These are phyloP conservation scores for Candida adriatica DNA, from an alignment of 805 yeast genomes.

Conservation along the genomic window DNA sequence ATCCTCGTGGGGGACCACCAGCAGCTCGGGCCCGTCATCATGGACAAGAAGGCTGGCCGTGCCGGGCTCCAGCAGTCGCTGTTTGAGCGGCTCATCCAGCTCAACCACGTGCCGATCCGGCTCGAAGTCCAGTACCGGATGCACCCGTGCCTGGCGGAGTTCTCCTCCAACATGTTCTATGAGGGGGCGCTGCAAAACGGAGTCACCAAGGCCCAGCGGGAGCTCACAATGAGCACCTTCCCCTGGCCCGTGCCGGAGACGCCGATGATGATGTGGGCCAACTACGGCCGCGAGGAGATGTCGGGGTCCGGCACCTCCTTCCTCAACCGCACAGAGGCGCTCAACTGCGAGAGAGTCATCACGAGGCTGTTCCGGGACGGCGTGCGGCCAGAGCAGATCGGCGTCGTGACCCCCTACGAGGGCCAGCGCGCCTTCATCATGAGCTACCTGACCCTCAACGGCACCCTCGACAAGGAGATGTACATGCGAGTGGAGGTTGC, in stretches of 20 bases:
- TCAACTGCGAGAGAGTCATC: conserved; percentile 76
- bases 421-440: conserved; percentile 83
- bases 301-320: conserved; percentile 75
- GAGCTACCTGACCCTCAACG: conserved; percentile 70
- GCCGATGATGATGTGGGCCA: conserved; percentile 97
- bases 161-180: conserved; percentile 86
- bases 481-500: conserved; percentile 79
- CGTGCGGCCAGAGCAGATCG: conserved; percentile 72
- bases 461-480: conserved; percentile 55
- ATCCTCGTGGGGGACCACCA: conserved; percentile 93
- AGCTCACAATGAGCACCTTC: conserved; percentile 47
- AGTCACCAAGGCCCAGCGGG: conserved; percentile 70
- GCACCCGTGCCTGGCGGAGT: conserved; percentile 85
- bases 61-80: conserved; percentile 85
- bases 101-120: conserved; percentile 81
- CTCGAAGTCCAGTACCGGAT: conserved; percentile 91
- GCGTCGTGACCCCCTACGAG: conserved; percentile 91
- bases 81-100: conserved; percentile 75
- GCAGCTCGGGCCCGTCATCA: conserved; percentile 88
- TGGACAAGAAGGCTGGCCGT: conserved; percentile 72
- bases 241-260: conserved; percentile 86
- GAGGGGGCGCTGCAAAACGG: conserved; percentile 92
- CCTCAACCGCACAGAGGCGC: conserved; percentile 82
- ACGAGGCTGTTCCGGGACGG: conserved; percentile 72
- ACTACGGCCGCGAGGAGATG: conserved; percentile 83